A percentile compares a stretch with the other conserved stretches of the same genome.
These are phyloP conservation scores for Aspergillus phoenicis DNA, from an alignment of 2,329 filamentous ascomycete species.

Conservation along the genomic window DNA sequence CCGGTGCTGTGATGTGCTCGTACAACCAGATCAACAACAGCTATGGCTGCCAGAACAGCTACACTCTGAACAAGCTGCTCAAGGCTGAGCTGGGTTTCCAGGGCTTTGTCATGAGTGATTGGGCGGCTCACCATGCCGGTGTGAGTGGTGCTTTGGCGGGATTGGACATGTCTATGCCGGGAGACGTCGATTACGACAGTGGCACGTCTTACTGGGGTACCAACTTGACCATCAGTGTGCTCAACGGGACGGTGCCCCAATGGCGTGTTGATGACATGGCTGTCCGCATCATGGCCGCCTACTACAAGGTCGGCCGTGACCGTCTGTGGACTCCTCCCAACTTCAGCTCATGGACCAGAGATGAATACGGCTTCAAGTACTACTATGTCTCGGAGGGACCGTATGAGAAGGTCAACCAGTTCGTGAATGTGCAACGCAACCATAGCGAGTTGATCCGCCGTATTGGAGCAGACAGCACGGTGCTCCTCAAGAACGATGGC, in stretches of 20 bases:
- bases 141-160: constrained; percentile 67
- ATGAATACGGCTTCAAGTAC: constrained; percentile 73
- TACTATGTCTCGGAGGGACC: constrained; percentile 62
- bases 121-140: constrained; percentile 75
- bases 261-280: constrained; percentile 92
- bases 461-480: constrained; percentile 76
- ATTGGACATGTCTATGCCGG: constrained; percentile 82
- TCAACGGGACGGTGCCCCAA: constrained; percentile 86
- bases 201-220: constrained; percentile 77
- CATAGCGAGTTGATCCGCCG: constrained; percentile 75
- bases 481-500: constrained; percentile 83
- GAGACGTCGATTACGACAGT: constrained; percentile 75
- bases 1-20: constrained; percentile 70
- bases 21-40: constrained; percentile 73
- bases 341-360: constrained; percentile 83
- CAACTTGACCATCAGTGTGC: constrained; percentile 82
- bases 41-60: constrained; percentile 67
- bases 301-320: constrained; percentile 65
- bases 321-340: constrained; percentile 63
- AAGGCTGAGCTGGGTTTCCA: constrained; percentile 78
- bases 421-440: constrained; percentile 78
- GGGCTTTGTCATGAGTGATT: constrained; percentile 70
- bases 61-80: constrained; percentile 62
- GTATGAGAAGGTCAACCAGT: constrained; percentile 70
- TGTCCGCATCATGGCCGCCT: constrained; percentile 72